A percentile compares a stretch with the other conserved stretches of the same genome.
phyloP scores from a whole-genome alignment of 1,284 basidiomycete genomes.

The Ganoderma lucidum region DNA sequence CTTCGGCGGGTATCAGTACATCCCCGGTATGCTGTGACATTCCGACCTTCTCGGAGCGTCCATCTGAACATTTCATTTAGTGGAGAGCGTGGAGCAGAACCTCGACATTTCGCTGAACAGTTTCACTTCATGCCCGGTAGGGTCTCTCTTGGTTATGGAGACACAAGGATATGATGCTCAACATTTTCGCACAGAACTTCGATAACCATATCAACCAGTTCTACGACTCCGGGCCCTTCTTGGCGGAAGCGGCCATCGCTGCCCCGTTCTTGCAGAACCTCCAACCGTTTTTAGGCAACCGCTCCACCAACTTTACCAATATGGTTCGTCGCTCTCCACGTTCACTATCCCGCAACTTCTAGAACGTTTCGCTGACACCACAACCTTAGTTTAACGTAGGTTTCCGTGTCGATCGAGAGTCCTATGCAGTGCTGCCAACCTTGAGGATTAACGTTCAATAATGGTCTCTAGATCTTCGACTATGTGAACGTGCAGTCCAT shows the following conservation, averaged over 20 bases:
- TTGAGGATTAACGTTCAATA: neutral
- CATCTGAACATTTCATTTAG: constrained; percentile 18
- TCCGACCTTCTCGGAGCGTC: neutral
- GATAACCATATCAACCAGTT: constrained; percentile 33
- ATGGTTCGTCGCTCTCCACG: constrained; percentile 39
- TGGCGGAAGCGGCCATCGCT: constrained; percentile 42
- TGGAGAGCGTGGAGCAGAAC: constrained; percentile 49
- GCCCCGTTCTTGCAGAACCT: constrained; percentile 52
- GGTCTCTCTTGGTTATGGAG: constrained; percentile 10
- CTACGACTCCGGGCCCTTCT: constrained; percentile 45
- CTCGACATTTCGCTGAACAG: constrained; percentile 52
- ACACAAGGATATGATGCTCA: neutral
- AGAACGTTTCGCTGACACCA: neutral
- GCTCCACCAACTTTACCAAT: constrained; percentile 51
- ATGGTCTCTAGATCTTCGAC: constrained; percentile 51
- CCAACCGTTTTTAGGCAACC: constrained; percentile 47
- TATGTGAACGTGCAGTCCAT: constrained; percentile 59
- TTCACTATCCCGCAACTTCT: too few relatives aligned
- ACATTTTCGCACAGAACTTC: constrained; percentile 30
- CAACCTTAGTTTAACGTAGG: constrained; percentile 28
- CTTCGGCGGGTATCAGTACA: constrained; percentile 25
- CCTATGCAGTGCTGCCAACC: neutral
- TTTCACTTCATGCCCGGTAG: constrained; percentile 48
- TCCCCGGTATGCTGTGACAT: constrained; percentile 28
- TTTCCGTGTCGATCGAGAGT: neutral